These are phyloP conservation scores for Bocquillonia castaneifolia DNA, from an alignment of 441 rosid species.

Conservation along the genomic window DNA sequence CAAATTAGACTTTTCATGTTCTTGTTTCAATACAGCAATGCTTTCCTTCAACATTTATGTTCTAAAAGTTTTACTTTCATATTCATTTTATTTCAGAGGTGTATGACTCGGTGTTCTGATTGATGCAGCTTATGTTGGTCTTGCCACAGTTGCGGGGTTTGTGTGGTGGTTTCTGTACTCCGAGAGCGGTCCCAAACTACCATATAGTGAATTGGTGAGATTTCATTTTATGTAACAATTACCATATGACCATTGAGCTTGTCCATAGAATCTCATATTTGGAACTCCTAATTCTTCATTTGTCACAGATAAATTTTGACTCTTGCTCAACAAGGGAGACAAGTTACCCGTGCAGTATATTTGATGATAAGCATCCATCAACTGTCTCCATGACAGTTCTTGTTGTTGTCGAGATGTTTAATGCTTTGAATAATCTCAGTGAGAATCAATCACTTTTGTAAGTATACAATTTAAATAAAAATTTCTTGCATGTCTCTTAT, in stretches of 20 bases:
- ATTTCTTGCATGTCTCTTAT: neutral
- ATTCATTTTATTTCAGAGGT: conserved; percentile 1
- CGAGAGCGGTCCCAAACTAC: conserved; percentile 80
- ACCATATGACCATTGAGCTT: neutral
- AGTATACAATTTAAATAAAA: conserved; percentile 32
- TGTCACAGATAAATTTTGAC: conserved; percentile 84
- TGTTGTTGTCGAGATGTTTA: conserved; percentile 99
- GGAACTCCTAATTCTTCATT: conserved; percentile 12
- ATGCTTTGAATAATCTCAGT: conserved; percentile 95
- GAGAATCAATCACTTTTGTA: conserved; percentile 96
- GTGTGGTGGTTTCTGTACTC: conserved; percentile 96
- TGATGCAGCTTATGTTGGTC: conserved; percentile 91
- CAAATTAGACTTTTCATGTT: neutral
- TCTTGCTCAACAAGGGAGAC: conserved; percentile 83
- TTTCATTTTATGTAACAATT: conserved; percentile 7
- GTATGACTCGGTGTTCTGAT: conserved; percentile 15
- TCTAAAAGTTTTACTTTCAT: neutral
- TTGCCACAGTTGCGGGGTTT: conserved; percentile 97
- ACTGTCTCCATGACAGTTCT: conserved; percentile 97
- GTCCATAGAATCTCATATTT: neutral
- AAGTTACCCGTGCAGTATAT: conserved; percentile 81
- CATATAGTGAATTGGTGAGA: conserved; percentile 81
- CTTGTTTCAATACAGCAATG: neutral
- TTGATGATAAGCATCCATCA: conserved; percentile 94
- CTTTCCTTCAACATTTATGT: neutral